A percentile compares a stretch with the other conserved stretches of the same genome.
These are phyloP conservation scores for Eimeria necatrix DNA, from an alignment of 169 alveolate genomes.

Conservation along the genomic window DNA sequence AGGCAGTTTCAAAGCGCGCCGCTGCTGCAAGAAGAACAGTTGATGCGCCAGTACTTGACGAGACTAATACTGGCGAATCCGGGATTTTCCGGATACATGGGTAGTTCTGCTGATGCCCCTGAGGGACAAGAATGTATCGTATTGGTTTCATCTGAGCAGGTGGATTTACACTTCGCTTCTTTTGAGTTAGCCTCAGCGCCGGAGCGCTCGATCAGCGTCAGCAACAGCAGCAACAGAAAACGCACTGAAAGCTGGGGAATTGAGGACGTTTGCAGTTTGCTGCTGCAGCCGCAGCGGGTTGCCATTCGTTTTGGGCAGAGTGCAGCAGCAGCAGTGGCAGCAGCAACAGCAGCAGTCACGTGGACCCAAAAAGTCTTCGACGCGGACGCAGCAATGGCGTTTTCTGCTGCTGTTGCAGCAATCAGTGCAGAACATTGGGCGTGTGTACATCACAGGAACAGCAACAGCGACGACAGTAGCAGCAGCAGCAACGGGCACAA, in stretches of 20 bases:
- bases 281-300: conserved; percentile 60
- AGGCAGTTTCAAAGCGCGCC: conserved; percentile 25
- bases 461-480: background rate
- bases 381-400: conserved; percentile 69
- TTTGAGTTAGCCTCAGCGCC: conserved; percentile 23
- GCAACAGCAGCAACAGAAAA: conserved; percentile 40
- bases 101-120: background rate
- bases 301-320: conserved; percentile 6
- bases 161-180: conserved; percentile 56
- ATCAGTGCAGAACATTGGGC: conserved; percentile 44
- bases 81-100: background rate
- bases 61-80: conserved; percentile 24
- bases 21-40: conserved; percentile 17
- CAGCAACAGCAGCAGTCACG: conserved; percentile 56
- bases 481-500: conserved; percentile 29
- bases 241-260: background rate
- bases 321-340: conserved; percentile 45
- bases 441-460: background rate
- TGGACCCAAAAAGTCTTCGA: too few relatives aligned
- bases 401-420: background rate
- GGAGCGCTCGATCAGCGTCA: background rate
- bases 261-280: background rate
- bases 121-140: conserved; percentile 7
- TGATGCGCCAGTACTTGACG: conserved; percentile 51
- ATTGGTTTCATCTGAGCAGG: conserved; percentile 41